A percentile compares a stretch with the other conserved stretches of the same genome.
phyloP scores from a whole-genome alignment of 176 grass and related monocot species.

The Themeda triandra region DNA sequence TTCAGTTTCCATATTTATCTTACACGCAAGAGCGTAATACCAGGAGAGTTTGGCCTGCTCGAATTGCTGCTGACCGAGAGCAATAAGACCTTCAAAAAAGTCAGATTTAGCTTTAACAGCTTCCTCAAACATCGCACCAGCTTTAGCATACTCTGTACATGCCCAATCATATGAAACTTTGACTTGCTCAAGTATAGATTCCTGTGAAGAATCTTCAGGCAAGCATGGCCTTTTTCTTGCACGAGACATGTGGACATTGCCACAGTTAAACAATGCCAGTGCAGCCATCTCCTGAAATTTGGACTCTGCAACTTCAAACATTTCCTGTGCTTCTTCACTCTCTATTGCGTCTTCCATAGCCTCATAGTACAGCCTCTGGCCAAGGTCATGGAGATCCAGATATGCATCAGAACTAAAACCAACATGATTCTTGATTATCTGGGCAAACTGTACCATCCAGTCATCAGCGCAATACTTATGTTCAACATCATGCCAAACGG shows the following conservation, averaged over 20 bases:
- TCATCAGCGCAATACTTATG: slow-evolving; percentile 37
- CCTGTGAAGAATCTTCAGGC: slow-evolving; percentile 41
- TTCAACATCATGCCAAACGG: slow-evolving; percentile 25
- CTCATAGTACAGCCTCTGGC: slow-evolving; percentile 54
- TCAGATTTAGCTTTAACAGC: slow-evolving; percentile 58
- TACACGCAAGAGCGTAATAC: slow-evolving; percentile 51
- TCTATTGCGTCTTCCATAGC: slow-evolving; percentile 69
- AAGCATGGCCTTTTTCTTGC: slow-evolving; percentile 70
- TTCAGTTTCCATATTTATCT: slow-evolving; percentile 44
- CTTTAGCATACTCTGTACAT: slow-evolving; percentile 51
- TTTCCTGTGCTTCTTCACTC: slow-evolving; percentile 70
- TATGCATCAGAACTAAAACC: slow-evolving; percentile 64
- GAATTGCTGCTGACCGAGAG: slow-evolving; percentile 62
- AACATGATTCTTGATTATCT: slow-evolving; percentile 56
- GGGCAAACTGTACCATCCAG: slow-evolving; percentile 62
- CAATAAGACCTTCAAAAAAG: slow-evolving; percentile 65
- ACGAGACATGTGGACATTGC: slow-evolving; percentile 68
- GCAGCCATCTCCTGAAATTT: slow-evolving; percentile 80
- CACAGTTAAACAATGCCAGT: slow-evolving; percentile 69
- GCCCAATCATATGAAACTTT: slow-evolving; percentile 58
- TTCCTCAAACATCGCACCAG: slow-evolving; percentile 50
- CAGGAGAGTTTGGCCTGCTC: slow-evolving; percentile 76
- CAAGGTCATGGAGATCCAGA: slow-evolving; percentile 65
- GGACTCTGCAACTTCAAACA: slow-evolving; percentile 50
- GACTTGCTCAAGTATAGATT: slow-evolving; percentile 46